A percentile compares a stretch with the other conserved stretches of the same genome.
Evolutionary conservation across 106 monocot genomes (phyloP).

Genomic region (Dendrobium huoshanense): DNA sequence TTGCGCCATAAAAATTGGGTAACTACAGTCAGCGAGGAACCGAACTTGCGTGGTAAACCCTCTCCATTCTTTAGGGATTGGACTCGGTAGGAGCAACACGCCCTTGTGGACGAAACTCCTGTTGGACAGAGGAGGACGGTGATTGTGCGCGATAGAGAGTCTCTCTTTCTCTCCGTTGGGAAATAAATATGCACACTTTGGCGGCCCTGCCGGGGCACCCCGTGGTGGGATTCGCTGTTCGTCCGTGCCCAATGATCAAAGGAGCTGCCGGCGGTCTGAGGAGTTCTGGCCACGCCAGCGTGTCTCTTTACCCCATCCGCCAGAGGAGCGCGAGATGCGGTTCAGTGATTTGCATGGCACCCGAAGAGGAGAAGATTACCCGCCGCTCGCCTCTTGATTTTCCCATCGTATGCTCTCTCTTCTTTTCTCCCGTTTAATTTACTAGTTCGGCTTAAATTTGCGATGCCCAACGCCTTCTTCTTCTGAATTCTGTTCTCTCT

Average conservation of each 20-base stretch:
- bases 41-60: too few relatives aligned
- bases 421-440: background rate
- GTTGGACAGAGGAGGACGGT: background rate
- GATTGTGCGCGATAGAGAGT: background rate
- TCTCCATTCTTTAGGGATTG: too few relatives aligned
- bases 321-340: conserved; percentile 10
- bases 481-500: background rate
- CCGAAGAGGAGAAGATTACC: conserved; percentile 91
- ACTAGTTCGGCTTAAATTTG: background rate
- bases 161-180: background rate
- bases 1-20: too few relatives aligned
- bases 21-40: too few relatives aligned
- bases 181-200: background rate
- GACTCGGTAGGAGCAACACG: too few relatives aligned
- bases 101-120: too few relatives aligned
- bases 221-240: conserved; percentile 1
- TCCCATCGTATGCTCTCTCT: conserved; percentile 42
- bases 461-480: background rate
- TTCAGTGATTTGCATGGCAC: conserved; percentile 59
- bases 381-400: conserved; percentile 85
- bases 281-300: too few relatives aligned
- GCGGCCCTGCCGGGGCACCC: background rate
- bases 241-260: background rate
- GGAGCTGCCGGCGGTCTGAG: background rate
- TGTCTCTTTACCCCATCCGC: background rate